phyloP scores from a whole-genome alignment of 2,329 filamentous ascomycete genomes.

The Leptoxyphium fumago region DNA sequence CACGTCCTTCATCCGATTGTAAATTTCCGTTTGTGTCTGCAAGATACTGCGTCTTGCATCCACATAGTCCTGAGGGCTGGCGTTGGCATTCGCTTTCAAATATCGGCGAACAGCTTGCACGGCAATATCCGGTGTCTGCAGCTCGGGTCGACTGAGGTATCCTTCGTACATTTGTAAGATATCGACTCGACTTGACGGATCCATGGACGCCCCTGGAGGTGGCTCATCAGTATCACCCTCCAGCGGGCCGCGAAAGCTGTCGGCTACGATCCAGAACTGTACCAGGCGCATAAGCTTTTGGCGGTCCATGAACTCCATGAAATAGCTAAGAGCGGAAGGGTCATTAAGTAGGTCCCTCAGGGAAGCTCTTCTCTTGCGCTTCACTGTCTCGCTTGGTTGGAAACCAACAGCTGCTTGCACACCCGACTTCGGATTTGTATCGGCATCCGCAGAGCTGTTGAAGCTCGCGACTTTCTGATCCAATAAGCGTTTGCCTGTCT shows the following conservation, averaged over 20 bases:
- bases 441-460: constrained; percentile 46
- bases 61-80: constrained; percentile 68
- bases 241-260: constrained; percentile 85
- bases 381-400: constrained; percentile 26
- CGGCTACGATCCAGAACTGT: constrained; percentile 96
- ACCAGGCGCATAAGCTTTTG: constrained; percentile 75
- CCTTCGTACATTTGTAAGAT: constrained; percentile 82
- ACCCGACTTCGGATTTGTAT: constrained; percentile 20
- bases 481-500: constrained; percentile 78
- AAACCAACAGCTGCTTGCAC: constrained; percentile 19
- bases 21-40: constrained; percentile 63
- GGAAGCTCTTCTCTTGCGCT: constrained; percentile 57
- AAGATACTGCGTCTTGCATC: constrained; percentile 69
- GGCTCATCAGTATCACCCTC: constrained; percentile 70
- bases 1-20: constrained; percentile 69
- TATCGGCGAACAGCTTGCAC: constrained; percentile 61
- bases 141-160: constrained; percentile 68
- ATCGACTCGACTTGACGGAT: constrained; percentile 64
- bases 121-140: constrained; percentile 59
- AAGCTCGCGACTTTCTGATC: constrained; percentile 81
- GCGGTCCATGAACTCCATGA: constrained; percentile 99
- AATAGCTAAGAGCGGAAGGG: constrained; percentile 83
- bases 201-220: constrained; percentile 35
- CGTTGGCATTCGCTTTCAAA: constrained; percentile 59
- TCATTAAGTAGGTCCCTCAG: constrained; percentile 79